Base-by-base conservation (phyloP, 2,329 filamentous ascomycete genomes). In the Cladorrhinum sp. region DNA sequence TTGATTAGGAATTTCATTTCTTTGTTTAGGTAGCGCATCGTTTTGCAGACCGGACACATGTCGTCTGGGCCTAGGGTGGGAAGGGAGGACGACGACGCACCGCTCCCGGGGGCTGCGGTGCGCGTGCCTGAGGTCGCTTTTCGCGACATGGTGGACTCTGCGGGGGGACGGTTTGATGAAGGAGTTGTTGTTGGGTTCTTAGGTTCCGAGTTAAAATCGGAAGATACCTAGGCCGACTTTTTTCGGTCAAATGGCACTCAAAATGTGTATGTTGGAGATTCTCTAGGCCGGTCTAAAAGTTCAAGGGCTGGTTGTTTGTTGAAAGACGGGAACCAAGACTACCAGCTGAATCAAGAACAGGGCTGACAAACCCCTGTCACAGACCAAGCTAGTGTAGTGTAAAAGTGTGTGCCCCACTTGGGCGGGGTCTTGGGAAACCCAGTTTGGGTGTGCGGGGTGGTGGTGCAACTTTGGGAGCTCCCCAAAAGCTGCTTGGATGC, bases 11-110 rank as follows among this genome's bases (percentile, higher is more conserved):
- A 98, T 66, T 89, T 85, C 85, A 99, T 93, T 78, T 92, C 89
- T 63, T 87, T 88, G 80, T 97, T 97, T 71, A 98, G 89, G 80
- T 98, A 98, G 66, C 92, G 91, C 62, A 91, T 91, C 62, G 92
- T 96, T 78, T 97, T 97, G 89, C 95, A 99, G 68, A 98, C 91
- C 61, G 94, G 95, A 78, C 95, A 99, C 72, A 93, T 90, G 76
- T 97, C 92, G 67, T 81, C 79, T 55, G 70, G 68, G 23, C 69
- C 62, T 57, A 42, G 24, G 59, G 20, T 10, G 21, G 58, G 42
- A 16, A 46, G 42, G 16, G 10, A 12, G 16, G n/a, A n/a, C n/a
- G n/a, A n/a, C n/a, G 54, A 33, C 56, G 33, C 55, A 28, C 42
- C 24, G 48, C 23, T 42, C 36, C 36, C 16, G 14, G 42, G 16